A percentile compares a stretch with the other conserved stretches of the same genome.
These are phyloP conservation scores for Xanthoconium purpureum DNA, from an alignment of 768 basidiomycete species.

Conservation along the genomic window DNA sequence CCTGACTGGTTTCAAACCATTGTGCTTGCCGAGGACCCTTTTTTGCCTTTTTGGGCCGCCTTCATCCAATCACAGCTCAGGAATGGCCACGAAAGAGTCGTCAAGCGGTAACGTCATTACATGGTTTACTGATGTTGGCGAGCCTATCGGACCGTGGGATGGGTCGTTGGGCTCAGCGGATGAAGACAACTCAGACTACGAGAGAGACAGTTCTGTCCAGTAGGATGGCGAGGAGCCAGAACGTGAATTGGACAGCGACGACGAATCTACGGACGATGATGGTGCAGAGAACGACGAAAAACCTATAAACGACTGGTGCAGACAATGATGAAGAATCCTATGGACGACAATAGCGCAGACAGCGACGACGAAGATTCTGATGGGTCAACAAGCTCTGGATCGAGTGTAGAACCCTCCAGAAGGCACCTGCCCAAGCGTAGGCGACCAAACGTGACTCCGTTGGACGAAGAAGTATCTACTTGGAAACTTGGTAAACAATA, in stretches of 20 bases:
- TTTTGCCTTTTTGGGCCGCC: too few species aligned
- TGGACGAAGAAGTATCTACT: not conserved
- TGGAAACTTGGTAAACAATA: conserved; percentile 6
- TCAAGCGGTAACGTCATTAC: too few species aligned
- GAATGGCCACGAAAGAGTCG: too few species aligned
- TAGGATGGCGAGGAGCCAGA: not conserved
- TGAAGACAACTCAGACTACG: conserved; percentile 8
- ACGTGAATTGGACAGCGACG: not conserved
- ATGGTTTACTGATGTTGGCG: not conserved
- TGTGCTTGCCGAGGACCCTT: too few species aligned
- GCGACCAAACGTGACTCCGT: not conserved
- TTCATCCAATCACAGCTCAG: too few species aligned
- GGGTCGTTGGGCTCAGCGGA: conserved; percentile 8
- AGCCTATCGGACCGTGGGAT: conserved; percentile 15
- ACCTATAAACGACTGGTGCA: too few species aligned
- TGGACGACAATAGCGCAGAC: not conserved
- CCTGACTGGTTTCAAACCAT: too few species aligned
- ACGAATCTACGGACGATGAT: not conserved
- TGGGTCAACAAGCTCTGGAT: not conserved
- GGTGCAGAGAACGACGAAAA: not conserved
- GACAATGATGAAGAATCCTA: not conserved
- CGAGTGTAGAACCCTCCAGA: not conserved
- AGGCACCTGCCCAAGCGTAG: not conserved
- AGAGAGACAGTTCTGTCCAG: conserved; percentile 1
- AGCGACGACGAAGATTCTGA: not conserved